Percentiles rank a stretch among this genome's conserved stretches.
Evolutionary conservation across 108 stramenopile species (phyloP).

Genomic region (Skeletonema tropicum): DNA sequence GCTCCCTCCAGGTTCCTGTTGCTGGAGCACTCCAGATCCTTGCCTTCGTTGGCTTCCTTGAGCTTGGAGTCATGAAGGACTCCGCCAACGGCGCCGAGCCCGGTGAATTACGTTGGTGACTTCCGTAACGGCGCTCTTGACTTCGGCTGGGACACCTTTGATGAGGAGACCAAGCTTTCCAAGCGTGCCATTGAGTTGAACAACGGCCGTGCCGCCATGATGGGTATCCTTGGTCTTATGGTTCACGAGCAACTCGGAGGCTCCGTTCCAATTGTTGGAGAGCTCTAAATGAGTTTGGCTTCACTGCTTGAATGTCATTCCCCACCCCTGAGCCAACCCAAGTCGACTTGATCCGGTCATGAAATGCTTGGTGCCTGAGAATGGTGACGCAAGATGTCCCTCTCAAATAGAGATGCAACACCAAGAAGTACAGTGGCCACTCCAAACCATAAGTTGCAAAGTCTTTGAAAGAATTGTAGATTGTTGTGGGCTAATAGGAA

Average conservation of each 20-base stretch:
- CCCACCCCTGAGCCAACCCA: neutral
- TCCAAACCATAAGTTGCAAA: neutral
- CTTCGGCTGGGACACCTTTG: constrained; percentile 76
- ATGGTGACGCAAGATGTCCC: constrained; percentile 2
- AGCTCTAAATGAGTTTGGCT: constrained; percentile 3
- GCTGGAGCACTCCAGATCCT: constrained; percentile 70
- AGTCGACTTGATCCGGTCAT: constrained; percentile 7
- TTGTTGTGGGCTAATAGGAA: neutral
- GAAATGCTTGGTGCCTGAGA: constrained; percentile 8
- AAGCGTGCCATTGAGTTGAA: constrained; percentile 92
- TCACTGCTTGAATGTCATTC: neutral
- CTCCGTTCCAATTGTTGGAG: neutral
- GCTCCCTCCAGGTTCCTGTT: constrained; percentile 47
- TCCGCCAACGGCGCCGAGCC: no score
- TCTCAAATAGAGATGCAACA: neutral
- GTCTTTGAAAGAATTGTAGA: constrained; percentile 1
- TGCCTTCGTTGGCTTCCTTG: constrained; percentile 73
- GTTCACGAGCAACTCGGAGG: constrained; percentile 72
- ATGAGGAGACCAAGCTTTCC: constrained; percentile 60
- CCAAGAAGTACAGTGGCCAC: neutral
- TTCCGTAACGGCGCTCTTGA: constrained; percentile 74
- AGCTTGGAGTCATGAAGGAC: constrained; percentile 75
- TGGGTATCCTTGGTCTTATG: constrained; percentile 90
- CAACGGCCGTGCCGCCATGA: constrained; percentile 88
- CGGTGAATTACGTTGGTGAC: constrained; percentile 77